Percentiles rank a stretch among this genome's conserved stretches.
These are phyloP conservation scores for Oleoguttula mirabilis DNA, from an alignment of 495 filamentous ascomycete genomes.

Conservation along the genomic window DNA sequence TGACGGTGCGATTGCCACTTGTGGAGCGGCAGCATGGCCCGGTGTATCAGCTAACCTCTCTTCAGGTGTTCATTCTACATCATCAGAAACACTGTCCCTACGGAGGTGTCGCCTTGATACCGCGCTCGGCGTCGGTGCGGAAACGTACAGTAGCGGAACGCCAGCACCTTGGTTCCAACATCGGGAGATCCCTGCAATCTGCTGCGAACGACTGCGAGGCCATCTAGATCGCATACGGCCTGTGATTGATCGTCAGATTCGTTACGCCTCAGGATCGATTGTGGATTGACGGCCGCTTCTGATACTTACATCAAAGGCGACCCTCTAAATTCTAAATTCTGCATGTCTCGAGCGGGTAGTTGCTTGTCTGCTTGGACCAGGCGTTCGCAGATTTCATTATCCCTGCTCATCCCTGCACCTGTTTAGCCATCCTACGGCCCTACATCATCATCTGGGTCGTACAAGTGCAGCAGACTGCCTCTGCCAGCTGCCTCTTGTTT, in stretches of 20 bases:
- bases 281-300: neutral
- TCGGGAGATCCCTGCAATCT: conserved; percentile 20
- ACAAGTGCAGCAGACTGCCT: conserved; percentile 19
- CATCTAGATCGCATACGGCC: conserved; percentile 1
- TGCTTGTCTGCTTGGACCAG: conserved; percentile 18
- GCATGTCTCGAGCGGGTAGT: conserved; percentile 21
- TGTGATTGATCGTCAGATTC: neutral
- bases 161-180: conserved; percentile 10
- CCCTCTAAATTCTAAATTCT: conserved; percentile 5
- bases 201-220: conserved; percentile 20
- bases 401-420: conserved; percentile 8
- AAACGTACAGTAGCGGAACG: conserved; percentile 17
- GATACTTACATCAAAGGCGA: conserved; percentile 13
- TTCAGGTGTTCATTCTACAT: too few species aligned
- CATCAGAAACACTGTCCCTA: conserved; percentile 6
- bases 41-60: conserved; percentile 5
- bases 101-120: conserved; percentile 7
- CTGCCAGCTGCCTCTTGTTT: conserved; percentile 4
- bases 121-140: conserved; percentile 8
- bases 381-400: conserved; percentile 13
- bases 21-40: neutral
- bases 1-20: neutral
- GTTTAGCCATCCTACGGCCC: neutral
- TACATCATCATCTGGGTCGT: conserved; percentile 14
- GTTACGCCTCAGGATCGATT: too few species aligned